Conservation (phyloP, 257 asterid species). For the Capsicum rhomboideum region DNA sequence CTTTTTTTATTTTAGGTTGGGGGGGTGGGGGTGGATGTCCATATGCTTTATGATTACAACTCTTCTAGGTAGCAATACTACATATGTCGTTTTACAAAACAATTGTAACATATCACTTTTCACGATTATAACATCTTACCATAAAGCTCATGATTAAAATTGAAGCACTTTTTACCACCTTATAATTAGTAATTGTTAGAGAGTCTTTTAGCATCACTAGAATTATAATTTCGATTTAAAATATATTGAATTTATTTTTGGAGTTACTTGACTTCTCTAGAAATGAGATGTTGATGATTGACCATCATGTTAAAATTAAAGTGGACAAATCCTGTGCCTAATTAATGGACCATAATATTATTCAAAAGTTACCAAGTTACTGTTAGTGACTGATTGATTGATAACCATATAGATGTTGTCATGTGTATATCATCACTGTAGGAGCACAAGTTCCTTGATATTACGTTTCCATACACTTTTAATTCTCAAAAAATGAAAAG, state of each 20-base stretch:
- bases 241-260: slow-evolving; percentile 9
- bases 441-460: neutral
- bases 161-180: slow-evolving; percentile 20
- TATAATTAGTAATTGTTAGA: slow-evolving; percentile 19
- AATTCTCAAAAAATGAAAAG: neutral
- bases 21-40: neutral
- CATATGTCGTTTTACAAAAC: neutral
- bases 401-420: neutral
- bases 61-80: slow-evolving; percentile 11
- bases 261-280: slow-evolving; percentile 15
- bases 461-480: neutral
- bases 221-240: slow-evolving; percentile 4
- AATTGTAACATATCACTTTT: slow-evolving; percentile 13
- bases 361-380: slow-evolving; percentile 2
- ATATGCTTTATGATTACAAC: slow-evolving; percentile 27
- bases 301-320: slow-evolving; percentile 29
- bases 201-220: slow-evolving; percentile 7
- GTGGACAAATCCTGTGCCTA: slow-evolving; percentile 27
- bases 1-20: neutral
- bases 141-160: slow-evolving; percentile 17
- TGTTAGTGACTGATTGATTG: slow-evolving; percentile 7
- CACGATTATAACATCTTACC: slow-evolving; percentile 24
- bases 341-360: slow-evolving; percentile 17
- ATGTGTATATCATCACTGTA: neutral
- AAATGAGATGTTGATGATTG: slow-evolving; percentile 29